phyloP scores from a whole-genome alignment of 73 alveolate genomes.

The Diophrys appendiculata region DNA sequence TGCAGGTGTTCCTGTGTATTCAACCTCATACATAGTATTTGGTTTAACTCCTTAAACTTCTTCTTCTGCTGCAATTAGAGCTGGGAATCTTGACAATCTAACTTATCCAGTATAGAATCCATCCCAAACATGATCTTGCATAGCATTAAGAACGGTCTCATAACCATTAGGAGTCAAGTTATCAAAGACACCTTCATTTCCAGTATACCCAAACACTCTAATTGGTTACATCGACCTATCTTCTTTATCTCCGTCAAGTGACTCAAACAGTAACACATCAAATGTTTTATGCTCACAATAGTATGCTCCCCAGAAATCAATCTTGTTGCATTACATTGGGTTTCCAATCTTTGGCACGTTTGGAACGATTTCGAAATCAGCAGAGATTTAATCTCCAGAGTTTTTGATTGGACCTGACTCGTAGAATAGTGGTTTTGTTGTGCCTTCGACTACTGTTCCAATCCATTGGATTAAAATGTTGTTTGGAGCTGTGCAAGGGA shows the following conservation, averaged over 20 bases:
- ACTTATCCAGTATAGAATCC: slow-evolving; percentile 44
- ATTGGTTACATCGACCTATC: slow-evolving; percentile 6
- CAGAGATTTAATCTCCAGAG: too few relatives aligned
- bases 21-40: slow-evolving; percentile 1
- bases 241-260: slow-evolving; percentile 5
- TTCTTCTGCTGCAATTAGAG: slow-evolving; percentile 15
- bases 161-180: not conserved
- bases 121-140: slow-evolving; percentile 43
- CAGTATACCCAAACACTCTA: not conserved
- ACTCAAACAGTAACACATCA: slow-evolving; percentile 14
- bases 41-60: too few relatives aligned
- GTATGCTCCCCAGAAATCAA: slow-evolving; percentile 1
- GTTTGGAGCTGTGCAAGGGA: slow-evolving; percentile 63
- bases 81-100: slow-evolving; percentile 52
- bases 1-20: not conserved
- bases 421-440: too few relatives aligned
- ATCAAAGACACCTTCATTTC: not conserved
- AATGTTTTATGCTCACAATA: not conserved
- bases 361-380: slow-evolving; percentile 1
- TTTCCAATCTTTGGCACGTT: not conserved
- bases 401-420: too few relatives aligned
- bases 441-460: too few relatives aligned
- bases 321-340: not conserved
- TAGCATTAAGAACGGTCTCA: slow-evolving; percentile 7
- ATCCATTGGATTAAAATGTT: not conserved